Evolutionary conservation across 2,329 filamentous ascomycete genomes (phyloP).

Genomic region (Aspergillus phoenicis): DNA sequence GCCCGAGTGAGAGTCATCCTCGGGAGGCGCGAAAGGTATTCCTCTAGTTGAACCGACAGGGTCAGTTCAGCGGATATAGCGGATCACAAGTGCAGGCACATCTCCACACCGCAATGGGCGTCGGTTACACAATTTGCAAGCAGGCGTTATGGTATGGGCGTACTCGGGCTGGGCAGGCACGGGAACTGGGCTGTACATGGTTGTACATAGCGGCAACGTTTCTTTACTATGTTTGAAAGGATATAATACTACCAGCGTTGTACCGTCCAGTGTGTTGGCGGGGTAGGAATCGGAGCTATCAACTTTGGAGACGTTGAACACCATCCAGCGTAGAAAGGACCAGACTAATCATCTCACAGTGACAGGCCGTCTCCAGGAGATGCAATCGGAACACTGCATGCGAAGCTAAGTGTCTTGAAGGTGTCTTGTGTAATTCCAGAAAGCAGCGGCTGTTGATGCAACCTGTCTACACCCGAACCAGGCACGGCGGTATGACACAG

Average conservation of each 20-base stretch:
- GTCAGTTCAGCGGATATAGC: not conserved
- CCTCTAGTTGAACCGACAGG: conserved; percentile 48
- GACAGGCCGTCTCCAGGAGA: not conserved
- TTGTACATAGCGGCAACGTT: not conserved
- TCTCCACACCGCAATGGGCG: conserved; percentile 11
- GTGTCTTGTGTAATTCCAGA: too few species aligned
- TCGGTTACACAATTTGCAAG: not conserved
- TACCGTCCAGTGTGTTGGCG: not conserved
- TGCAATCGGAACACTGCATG: not conserved
- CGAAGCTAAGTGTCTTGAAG: not conserved
- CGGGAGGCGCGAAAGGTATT: conserved; percentile 76
- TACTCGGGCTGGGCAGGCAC: not conserved
- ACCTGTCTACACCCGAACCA: not conserved
- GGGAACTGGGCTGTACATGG: not conserved
- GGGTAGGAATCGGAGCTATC: not conserved
- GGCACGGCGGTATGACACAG: not conserved
- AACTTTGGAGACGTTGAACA: not conserved
- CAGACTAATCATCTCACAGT: not conserved
- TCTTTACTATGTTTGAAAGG: not conserved
- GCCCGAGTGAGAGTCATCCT: conserved; percentile 77
- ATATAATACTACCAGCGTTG: not conserved
- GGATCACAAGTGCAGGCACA: conserved; percentile 11
- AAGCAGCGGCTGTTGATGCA: too few species aligned
- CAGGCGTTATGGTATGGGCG: not conserved
- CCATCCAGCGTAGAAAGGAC: not conserved